Conservation (phyloP, 768 basidiomycete genomes). For the Leccinum broughii region DNA sequence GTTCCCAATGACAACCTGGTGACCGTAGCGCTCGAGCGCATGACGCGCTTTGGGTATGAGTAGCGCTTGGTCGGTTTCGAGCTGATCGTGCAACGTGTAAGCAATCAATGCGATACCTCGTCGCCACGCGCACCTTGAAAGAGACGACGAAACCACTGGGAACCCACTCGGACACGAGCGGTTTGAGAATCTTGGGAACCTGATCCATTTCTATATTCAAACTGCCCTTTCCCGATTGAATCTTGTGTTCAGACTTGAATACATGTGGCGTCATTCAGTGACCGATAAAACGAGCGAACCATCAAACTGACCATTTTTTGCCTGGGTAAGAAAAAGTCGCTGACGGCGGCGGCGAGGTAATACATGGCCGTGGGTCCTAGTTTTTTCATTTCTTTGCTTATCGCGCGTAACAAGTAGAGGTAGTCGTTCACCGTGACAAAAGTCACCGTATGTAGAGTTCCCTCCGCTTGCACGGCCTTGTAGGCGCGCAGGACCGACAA, state of each 20-base stretch:
- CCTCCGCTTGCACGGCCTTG: slow-evolving; percentile 73
- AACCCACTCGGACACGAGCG: slow-evolving; percentile 93
- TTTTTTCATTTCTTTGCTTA: slow-evolving; percentile 74
- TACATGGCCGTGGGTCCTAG: slow-evolving; percentile 80
- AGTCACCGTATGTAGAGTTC: slow-evolving; percentile 78
- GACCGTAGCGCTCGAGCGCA: slow-evolving; percentile 91
- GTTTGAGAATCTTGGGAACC: slow-evolving; percentile 93
- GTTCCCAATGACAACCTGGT: slow-evolving; percentile 97
- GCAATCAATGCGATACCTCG: not conserved
- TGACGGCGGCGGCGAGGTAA: slow-evolving; percentile 97
- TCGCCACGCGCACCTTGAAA: slow-evolving; percentile 74
- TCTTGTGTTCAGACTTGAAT: slow-evolving; percentile 91
- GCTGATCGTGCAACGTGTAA: slow-evolving; percentile 44
- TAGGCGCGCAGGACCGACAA: slow-evolving; percentile 75
- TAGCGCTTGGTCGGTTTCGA: slow-evolving; percentile 85
- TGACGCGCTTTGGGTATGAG: slow-evolving; percentile 88
- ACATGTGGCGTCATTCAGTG: not conserved
- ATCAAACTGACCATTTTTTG: slow-evolving; percentile 77
- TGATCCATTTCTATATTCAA: slow-evolving; percentile 98
- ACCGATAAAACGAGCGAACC: not conserved
- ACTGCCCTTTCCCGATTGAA: slow-evolving; percentile 94
- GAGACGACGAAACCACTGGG: slow-evolving; percentile 90
- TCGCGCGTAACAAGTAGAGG: slow-evolving; percentile 83
- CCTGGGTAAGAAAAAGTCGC: slow-evolving; percentile 94
- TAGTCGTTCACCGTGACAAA: slow-evolving; percentile 98